These are phyloP conservation scores for Kluyveromyces dobzhanskii DNA, from an alignment of 805 yeast species.

Conservation along the genomic window DNA sequence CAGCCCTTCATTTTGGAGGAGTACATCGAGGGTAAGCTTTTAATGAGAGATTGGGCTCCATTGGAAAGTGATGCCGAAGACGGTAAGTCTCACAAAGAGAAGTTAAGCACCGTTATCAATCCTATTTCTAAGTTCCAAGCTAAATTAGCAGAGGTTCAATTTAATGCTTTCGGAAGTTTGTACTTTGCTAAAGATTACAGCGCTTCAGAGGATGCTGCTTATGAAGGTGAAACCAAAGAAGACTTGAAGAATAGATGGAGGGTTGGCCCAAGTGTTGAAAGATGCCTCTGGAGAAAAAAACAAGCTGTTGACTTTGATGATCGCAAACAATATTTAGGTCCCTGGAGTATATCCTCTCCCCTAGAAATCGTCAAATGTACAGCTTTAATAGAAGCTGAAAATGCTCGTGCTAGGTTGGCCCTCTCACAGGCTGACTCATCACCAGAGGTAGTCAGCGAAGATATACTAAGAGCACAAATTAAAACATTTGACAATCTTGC, in stretches of 20 bases:
- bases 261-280: constrained; percentile 84
- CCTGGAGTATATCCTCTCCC: constrained; percentile 56
- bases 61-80: constrained; percentile 47
- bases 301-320: constrained; percentile 41
- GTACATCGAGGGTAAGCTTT: constrained; percentile 63
- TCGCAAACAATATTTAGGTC: constrained; percentile 55
- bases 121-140: constrained; percentile 66
- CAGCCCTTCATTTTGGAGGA: constrained; percentile 80
- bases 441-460: constrained; percentile 36
- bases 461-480: constrained; percentile 41
- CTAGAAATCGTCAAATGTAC: constrained; percentile 54
- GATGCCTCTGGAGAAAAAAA: constrained; percentile 66
- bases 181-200: constrained; percentile 68
- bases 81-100: constrained; percentile 39
- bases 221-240: constrained; percentile 52
- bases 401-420: constrained; percentile 44
- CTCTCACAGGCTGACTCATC: constrained; percentile 46
- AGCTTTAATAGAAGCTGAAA: constrained; percentile 60
- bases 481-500: constrained; percentile 55
- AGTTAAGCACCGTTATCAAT: constrained; percentile 52
- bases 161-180: constrained; percentile 72
- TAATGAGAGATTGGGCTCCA: constrained; percentile 92
- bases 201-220: constrained; percentile 33
- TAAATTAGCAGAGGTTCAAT: constrained; percentile 45
- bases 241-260: constrained; percentile 63